phyloP scores from a whole-genome alignment of 2,329 filamentous ascomycete genomes.

The Diaporthe citriasiana region DNA sequence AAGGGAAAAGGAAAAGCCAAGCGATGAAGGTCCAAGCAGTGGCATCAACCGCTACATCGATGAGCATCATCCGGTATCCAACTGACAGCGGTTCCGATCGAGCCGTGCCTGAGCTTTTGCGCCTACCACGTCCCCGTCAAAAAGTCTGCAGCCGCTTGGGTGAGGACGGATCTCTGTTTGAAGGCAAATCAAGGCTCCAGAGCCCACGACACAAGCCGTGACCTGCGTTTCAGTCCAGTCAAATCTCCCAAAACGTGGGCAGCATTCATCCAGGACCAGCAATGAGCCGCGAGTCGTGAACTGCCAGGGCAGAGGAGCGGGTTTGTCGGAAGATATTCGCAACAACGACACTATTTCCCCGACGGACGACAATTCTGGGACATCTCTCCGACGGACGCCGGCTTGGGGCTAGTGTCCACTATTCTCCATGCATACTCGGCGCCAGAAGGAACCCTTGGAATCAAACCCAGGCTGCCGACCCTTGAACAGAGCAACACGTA shows the following conservation, averaged over 20 bases:
- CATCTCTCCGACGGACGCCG: neutral
- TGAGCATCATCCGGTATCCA: neutral
- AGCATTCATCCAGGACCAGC: neutral
- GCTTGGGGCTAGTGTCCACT: neutral
- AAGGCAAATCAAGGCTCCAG: neutral
- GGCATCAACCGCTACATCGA: neutral
- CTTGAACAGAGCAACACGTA: neutral
- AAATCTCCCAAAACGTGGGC: neutral
- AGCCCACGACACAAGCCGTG: neutral
- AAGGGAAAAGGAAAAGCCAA: constrained; percentile 53
- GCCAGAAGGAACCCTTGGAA: neutral
- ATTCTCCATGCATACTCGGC: neutral
- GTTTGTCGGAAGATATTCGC: neutral
- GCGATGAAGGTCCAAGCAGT: constrained; percentile 45
- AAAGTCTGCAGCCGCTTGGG: neutral
- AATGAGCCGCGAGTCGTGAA: neutral
- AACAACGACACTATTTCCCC: too few relatives aligned
- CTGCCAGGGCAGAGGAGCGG: neutral
- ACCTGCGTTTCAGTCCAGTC: too few relatives aligned
- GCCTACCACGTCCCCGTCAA: neutral
- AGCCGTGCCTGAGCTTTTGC: neutral
- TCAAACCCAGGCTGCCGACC: too few relatives aligned
- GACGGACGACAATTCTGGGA: neutral
- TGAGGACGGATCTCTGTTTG: neutral
- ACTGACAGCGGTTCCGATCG: neutral